These are phyloP conservation scores for Coemansia sp. DNA, from an alignment of 192 early-diverging fungal genomes.

Conservation along the genomic window DNA sequence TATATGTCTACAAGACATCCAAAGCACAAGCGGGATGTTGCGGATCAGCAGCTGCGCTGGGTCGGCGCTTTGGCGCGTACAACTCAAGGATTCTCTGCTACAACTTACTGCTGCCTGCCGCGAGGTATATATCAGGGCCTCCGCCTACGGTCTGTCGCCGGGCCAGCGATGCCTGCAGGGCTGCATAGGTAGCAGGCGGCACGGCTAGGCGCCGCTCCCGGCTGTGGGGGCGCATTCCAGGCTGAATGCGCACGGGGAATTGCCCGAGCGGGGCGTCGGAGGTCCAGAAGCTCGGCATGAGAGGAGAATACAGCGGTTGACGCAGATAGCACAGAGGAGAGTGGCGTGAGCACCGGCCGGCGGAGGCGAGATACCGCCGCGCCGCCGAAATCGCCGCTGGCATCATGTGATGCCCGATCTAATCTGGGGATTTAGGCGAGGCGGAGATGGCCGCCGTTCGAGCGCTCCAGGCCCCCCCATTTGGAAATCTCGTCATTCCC, in stretches of 20 bases:
- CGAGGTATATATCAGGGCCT: background rate
- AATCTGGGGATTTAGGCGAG: too few species aligned
- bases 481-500: too few species aligned
- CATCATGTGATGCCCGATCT: too few species aligned
- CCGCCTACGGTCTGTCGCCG: constrained; percentile 1
- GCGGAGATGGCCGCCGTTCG: too few species aligned
- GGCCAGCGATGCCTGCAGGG: constrained; percentile 10
- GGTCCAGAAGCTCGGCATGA: constrained; percentile 45
- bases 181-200: constrained; percentile 5
- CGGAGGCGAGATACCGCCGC: too few species aligned
- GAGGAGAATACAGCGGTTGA: background rate
- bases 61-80: background rate
- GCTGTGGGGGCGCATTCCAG: background rate
- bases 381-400: background rate
- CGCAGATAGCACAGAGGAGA: background rate
- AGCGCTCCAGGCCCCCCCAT: too few species aligned
- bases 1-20: background rate
- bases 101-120: background rate
- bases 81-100: background rate
- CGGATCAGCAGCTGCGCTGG: background rate
- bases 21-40: too few species aligned
- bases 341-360: background rate
- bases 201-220: constrained; percentile 6
- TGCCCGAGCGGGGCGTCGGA: constrained; percentile 35
- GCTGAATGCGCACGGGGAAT: constrained; percentile 22